These are phyloP conservation scores for Dianthus caryophyllus DNA, from an alignment of 148 eudicot genomes.

Conservation along the genomic window DNA sequence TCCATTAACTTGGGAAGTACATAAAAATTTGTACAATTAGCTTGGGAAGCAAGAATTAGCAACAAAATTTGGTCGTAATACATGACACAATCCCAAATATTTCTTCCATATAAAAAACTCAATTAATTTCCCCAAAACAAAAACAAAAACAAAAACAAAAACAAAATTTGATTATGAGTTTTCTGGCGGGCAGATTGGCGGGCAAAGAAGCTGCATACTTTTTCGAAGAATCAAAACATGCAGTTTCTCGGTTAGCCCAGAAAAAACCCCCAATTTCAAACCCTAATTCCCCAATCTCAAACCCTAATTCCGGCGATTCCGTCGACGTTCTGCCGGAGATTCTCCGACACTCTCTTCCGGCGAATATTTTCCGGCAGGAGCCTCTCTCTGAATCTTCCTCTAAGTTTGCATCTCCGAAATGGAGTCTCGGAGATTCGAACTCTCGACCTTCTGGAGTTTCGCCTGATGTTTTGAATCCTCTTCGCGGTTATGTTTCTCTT, in stretches of 20 bases:
- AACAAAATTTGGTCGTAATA: too few relatives aligned
- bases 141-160: neutral
- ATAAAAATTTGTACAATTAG: too few relatives aligned
- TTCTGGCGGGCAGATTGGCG: slow-evolving; percentile 13
- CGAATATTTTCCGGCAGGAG: slow-evolving; percentile 37
- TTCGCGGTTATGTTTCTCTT: slow-evolving; percentile 62
- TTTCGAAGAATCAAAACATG: slow-evolving; percentile 29
- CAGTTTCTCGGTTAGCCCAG: slow-evolving; percentile 40
- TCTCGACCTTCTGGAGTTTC: slow-evolving; percentile 25
- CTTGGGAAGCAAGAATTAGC: too few relatives aligned
- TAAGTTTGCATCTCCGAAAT: slow-evolving; percentile 42
- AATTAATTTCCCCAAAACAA: too few relatives aligned
- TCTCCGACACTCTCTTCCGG: slow-evolving; percentile 68
- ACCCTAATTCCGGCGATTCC: neutral
- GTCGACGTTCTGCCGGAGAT: slow-evolving; percentile 79
- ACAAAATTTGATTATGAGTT: neutral
- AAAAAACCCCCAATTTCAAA: slow-evolving; percentile 12
- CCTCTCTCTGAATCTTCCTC: slow-evolving; percentile 35
- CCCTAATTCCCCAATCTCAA: slow-evolving; percentile 8
- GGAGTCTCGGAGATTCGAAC: slow-evolving; percentile 41
- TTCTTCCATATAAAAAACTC: too few relatives aligned
- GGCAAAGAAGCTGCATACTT: slow-evolving; percentile 16
- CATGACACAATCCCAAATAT: too few relatives aligned
- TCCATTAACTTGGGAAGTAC: too few relatives aligned
- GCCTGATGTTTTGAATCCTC: slow-evolving; percentile 68